Conservation (phyloP, 2,329 filamentous ascomycete species). For the Chrysosporium queenslandicum region DNA sequence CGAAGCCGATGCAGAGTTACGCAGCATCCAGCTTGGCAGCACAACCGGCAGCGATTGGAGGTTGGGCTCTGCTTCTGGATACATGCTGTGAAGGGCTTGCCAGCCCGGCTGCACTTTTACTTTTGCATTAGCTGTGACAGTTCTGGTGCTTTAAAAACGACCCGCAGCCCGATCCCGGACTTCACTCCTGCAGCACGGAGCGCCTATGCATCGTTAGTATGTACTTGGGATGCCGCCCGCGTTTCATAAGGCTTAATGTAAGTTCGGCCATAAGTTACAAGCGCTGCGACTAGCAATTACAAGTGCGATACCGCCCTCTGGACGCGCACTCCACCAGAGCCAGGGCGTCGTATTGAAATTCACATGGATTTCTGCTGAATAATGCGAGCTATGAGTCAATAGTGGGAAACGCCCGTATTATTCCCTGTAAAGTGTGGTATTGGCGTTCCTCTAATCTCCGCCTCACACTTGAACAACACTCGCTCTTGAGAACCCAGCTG, state of each 20-base stretch:
- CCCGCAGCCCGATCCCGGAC: no score
- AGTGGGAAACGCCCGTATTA: background rate
- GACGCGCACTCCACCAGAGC: background rate
- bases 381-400: background rate
- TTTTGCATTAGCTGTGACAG: no score
- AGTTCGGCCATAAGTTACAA: constrained; percentile 1
- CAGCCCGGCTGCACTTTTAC: no score
- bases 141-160: no score
- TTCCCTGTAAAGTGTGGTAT: constrained; percentile 2
- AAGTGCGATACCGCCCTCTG: background rate
- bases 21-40: background rate
- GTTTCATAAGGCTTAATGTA: constrained; percentile 8
- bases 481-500: background rate
- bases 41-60: no score
- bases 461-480: background rate
- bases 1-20: constrained; percentile 2
- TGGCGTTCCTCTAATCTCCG: constrained; percentile 5
- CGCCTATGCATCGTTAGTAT: background rate
- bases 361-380: background rate
- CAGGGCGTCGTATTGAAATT: background rate
- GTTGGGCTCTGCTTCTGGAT: no score
- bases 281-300: background rate
- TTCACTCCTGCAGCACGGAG: no score
- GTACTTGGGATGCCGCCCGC: background rate
- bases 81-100: no score